Evolutionary conservation across 306 rosid genomes (phyloP).

Genomic region (Rubus idaeus): DNA sequence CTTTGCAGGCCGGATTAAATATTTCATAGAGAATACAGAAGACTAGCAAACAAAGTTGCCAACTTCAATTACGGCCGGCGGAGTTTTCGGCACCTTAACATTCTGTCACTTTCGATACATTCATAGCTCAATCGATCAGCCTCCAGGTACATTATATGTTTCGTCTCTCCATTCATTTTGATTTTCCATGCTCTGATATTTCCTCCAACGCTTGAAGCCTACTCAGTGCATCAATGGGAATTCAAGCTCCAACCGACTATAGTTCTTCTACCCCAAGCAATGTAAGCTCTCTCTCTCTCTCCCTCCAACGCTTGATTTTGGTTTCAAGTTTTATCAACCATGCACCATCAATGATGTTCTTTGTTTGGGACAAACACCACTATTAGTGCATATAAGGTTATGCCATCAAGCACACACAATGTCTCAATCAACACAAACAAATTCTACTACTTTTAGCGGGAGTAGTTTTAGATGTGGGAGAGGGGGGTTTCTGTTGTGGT

Average conservation of each 20-base stretch:
- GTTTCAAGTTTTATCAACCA: not conserved
- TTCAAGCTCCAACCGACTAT: conserved; percentile 16
- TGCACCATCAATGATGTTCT: not conserved
- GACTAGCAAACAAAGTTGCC: conserved; percentile 10
- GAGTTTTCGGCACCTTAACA: not conserved
- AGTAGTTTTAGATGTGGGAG: not conserved
- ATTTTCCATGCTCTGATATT: not conserved
- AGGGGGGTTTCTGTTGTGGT: not conserved
- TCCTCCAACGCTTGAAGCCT: not conserved
- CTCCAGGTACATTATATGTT: not conserved
- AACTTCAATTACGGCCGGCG: conserved; percentile 21
- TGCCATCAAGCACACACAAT: not conserved
- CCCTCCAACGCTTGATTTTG: not conserved
- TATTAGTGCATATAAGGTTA: not conserved
- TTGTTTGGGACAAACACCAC: not conserved
- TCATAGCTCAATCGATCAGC: not conserved
- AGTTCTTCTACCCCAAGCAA: not conserved
- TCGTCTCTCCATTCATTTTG: not conserved
- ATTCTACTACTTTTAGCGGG: not conserved
- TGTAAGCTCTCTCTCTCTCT: conserved; percentile 29
- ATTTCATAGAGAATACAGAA: not conserved
- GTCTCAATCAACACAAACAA: not conserved
- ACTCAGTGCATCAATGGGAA: conserved; percentile 18
- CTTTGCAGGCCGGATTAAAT: conserved; percentile 1
- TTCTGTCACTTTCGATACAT: not conserved